Conservation (phyloP, 106 monocot genomes). For the Narthecium ossifragum region DNA sequence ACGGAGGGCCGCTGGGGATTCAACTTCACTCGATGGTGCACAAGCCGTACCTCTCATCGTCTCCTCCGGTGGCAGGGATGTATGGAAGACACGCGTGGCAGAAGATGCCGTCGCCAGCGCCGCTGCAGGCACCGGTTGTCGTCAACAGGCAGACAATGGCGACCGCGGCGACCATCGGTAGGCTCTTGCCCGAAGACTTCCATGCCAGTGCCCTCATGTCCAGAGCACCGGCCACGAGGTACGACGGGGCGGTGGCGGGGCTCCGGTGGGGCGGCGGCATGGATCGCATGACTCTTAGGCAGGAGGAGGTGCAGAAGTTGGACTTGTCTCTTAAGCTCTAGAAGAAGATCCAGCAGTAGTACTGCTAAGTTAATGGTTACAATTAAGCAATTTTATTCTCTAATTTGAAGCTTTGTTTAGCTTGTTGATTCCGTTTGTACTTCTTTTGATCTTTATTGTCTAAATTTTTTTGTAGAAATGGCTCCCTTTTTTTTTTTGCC, state of each 20-base stretch:
- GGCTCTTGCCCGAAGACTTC: conserved; percentile 5
- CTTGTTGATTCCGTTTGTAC: too few relatives aligned
- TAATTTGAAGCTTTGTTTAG: too few relatives aligned
- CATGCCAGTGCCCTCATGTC: too few relatives aligned
- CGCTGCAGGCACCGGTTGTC: background rate
- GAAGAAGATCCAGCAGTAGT: too few relatives aligned
- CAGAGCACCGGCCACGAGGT: conserved; percentile 5
- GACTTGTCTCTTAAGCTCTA: conserved; percentile 39
- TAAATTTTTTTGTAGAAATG: too few relatives aligned
- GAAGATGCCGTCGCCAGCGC: background rate
- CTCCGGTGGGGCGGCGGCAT: background rate
- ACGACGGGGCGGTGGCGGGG: background rate
- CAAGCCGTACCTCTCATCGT: conserved; percentile 15
- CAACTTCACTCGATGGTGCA: conserved; percentile 22
- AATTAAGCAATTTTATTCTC: too few relatives aligned
- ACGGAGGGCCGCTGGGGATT: conserved; percentile 16
- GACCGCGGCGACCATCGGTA: background rate
- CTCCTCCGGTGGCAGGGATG: background rate
- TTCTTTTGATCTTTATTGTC: too few relatives aligned
- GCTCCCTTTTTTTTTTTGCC: too few relatives aligned
- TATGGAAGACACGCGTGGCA: conserved; percentile 5
- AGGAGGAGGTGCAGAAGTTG: conserved; percentile 22
- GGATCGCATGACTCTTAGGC: background rate
- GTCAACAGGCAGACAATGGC: background rate
- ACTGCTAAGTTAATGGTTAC: too few relatives aligned